Evolutionary conservation across 2,329 filamentous ascomycete species (phyloP).

Genomic region (Fusarium sp.): DNA sequence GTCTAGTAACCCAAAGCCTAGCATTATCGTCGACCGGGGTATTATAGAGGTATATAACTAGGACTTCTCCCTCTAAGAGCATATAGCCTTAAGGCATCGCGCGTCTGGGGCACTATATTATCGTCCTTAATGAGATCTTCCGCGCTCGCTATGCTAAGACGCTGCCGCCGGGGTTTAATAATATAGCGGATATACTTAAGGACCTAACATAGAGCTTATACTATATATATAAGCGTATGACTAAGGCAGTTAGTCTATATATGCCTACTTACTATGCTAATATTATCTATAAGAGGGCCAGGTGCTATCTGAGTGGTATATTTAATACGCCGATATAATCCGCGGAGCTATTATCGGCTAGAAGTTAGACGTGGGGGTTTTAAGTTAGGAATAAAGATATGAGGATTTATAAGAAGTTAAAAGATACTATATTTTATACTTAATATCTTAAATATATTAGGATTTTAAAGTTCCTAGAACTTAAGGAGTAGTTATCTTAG

Average conservation of each 20-base stretch:
- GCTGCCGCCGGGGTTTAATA: background rate
- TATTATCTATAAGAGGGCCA: background rate
- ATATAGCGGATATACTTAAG: background rate
- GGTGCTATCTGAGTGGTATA: background rate
- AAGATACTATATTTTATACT: background rate
- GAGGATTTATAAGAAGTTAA: background rate
- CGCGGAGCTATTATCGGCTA: background rate
- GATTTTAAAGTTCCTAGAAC: too few species aligned
- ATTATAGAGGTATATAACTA: background rate
- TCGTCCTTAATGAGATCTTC: background rate
- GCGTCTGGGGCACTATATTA: background rate
- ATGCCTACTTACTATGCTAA: background rate
- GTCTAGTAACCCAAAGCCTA: too few species aligned
- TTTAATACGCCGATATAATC: background rate
- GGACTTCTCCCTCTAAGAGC: background rate
- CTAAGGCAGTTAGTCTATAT: background rate
- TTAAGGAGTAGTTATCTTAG: too few species aligned
- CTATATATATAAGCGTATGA: background rate
- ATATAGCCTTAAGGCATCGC: background rate
- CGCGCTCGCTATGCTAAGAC: background rate
- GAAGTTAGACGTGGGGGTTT: background rate
- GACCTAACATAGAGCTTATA: background rate
- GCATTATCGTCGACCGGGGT: background rate
- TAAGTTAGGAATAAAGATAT: background rate
- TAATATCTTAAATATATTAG: background rate